These are phyloP conservation scores for Anethum foeniculum DNA, from an alignment of 140 eudicot species.

Conservation along the genomic window DNA sequence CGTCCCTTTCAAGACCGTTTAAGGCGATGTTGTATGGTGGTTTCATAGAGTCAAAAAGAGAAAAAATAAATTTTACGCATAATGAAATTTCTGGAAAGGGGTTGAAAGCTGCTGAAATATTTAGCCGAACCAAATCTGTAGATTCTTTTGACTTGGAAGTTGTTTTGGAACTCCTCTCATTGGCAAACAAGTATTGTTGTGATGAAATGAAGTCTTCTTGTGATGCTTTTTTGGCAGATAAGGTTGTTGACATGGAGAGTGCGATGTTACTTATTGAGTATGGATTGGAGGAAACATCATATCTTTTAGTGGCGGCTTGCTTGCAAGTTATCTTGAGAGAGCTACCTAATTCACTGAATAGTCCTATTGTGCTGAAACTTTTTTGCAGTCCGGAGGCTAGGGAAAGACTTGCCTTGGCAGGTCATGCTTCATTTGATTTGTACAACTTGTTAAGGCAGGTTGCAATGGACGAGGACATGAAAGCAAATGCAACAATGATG, in stretches of 20 bases:
- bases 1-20: conserved; percentile 53
- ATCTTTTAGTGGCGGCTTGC: conserved; percentile 64
- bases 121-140: conserved; percentile 39
- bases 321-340: conserved; percentile 59
- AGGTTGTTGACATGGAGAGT: conserved; percentile 34
- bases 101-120: conserved; percentile 45
- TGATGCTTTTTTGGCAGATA: conserved; percentile 43
- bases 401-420: conserved; percentile 29
- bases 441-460: conserved; percentile 41
- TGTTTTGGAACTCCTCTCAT: conserved; percentile 40
- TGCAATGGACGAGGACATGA: conserved; percentile 54
- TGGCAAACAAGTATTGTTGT: conserved; percentile 56
- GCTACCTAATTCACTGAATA: conserved; percentile 37
- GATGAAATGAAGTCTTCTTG: conserved; percentile 54
- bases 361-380: conserved; percentile 27
- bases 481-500: conserved; percentile 55
- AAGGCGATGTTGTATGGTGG: conserved; percentile 42
- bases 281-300: conserved; percentile 52
- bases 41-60: conserved; percentile 41
- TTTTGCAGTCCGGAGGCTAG: conserved; percentile 48
- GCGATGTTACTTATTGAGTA: conserved; percentile 47
- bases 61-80: conserved; percentile 38
- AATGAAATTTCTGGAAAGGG: conserved; percentile 42
- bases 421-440: conserved; percentile 45
- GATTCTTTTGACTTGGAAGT: conserved; percentile 29